phyloP scores from a whole-genome alignment of 192 early-diverging fungal genomes.

The Entophlyctis helioformis region DNA sequence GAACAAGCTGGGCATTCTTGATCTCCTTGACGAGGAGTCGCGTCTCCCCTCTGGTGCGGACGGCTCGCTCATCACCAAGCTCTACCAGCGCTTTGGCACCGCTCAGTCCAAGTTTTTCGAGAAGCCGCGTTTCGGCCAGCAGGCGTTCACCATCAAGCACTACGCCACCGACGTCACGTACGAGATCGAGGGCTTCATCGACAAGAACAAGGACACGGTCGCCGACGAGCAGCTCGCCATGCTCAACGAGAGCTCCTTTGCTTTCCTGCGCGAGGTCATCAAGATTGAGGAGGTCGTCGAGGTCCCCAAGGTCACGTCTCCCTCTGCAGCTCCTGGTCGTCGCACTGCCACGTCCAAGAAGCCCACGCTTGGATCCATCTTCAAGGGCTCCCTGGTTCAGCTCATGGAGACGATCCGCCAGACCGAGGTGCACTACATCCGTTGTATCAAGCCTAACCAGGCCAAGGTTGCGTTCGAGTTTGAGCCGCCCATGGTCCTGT shows the following conservation, averaged over 20 bases:
- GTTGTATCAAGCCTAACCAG: constrained; percentile 98
- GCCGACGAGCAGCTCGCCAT: constrained; percentile 78
- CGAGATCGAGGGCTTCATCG: constrained; percentile 87
- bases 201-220: constrained; percentile 98
- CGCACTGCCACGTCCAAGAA: constrained; percentile 46
- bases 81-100: constrained; percentile 70
- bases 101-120: constrained; percentile 66
- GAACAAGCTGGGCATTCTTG: constrained; percentile 83
- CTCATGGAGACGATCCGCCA: constrained; percentile 91
- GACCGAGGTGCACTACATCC: constrained; percentile 93
- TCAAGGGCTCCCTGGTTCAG: constrained; percentile 83
- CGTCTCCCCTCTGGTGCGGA: constrained; percentile 82
- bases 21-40: constrained; percentile 91
- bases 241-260: constrained; percentile 63
- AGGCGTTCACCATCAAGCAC: constrained; percentile 84
- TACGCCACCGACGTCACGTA: constrained; percentile 93
- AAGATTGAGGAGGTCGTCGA: constrained; percentile 34
- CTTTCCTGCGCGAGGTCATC: constrained; percentile 73
- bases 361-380: constrained; percentile 91
- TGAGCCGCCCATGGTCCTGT: constrained; percentile 87
- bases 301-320: constrained; percentile 4
- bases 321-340: constrained; percentile 20
- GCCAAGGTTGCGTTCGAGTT: constrained; percentile 84
- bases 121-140: constrained; percentile 82
- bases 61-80: constrained; percentile 71